Conservation (phyloP, 1,284 basidiomycete genomes). For the Megacollybia platyphylla region DNA sequence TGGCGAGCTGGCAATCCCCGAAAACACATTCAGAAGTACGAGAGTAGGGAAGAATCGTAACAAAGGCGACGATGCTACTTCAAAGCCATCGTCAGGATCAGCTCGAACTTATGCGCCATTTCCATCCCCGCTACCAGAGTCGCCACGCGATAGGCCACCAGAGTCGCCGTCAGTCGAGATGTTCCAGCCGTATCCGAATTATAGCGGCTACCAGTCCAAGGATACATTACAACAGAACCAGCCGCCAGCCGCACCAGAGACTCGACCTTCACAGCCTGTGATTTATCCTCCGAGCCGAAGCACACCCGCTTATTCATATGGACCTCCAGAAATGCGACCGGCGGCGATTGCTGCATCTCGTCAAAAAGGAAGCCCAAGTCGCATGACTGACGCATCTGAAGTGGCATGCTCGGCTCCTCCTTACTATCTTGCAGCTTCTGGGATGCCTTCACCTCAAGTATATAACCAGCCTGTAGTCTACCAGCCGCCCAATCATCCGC, state of each 20-base stretch:
- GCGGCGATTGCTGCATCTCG: too few relatives aligned
- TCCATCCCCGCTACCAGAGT: constrained; percentile 25
- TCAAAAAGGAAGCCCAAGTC: too few relatives aligned
- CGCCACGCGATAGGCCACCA: constrained; percentile 17
- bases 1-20: constrained; percentile 39
- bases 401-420: neutral
- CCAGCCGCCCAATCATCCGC: neutral
- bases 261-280: neutral
- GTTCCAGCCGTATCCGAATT: constrained; percentile 1
- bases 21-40: constrained; percentile 52
- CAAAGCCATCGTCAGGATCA: constrained; percentile 14
- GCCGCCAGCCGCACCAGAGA: neutral
- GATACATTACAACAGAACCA: neutral
- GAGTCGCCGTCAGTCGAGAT: neutral
- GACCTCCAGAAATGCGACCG: neutral
- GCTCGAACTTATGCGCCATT: constrained; percentile 45
- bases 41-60: constrained; percentile 37
- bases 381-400: too few relatives aligned
- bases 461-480: neutral
- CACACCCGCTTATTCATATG: neutral
- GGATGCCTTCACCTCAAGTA: neutral
- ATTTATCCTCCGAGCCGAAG: neutral
- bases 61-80: constrained; percentile 19
- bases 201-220: neutral
- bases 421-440: neutral